Base-by-base conservation (phyloP, 2,329 filamentous ascomycete species). In the Fusarium denticulatum region DNA sequence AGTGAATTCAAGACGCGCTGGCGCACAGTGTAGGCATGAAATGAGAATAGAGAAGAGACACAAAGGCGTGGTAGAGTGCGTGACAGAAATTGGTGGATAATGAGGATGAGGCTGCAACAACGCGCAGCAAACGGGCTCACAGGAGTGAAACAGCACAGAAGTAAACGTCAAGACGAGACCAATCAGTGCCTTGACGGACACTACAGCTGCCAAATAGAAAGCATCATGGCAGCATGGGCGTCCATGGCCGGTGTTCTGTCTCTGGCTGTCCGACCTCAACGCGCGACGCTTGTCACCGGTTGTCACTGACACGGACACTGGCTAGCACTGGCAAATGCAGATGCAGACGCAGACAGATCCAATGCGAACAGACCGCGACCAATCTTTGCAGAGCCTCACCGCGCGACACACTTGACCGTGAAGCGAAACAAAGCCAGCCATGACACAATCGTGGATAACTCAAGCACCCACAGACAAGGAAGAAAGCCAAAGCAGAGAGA, bases 181-280 rank as follows among this genome's bases (percentile, higher is more conserved):
- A 55, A 40, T 26, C 30, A 56, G 42, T 66, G 46, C 43, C 52
- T 34, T 10, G 55, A 24, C 46, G 36, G 47, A 49, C 59, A 56
- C 53, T 47, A 39, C 59, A 62, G 59, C 59, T 46, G 50, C 42
- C 63, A 58, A 53, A 39, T 55, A 42, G 57, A 71, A 52, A 69
- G 39, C 56, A 71, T 74, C 71, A 56, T 60, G 49, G 39, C 56
- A 71, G 72, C 71, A 56, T 61, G 53, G 37, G 28, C 66, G 56
- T 57, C 52, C 42, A 61, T 55, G 57, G 42, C 47, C 55, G 56
- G 40, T 34, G 58, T 26, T 40, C 64, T 63, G 50, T 39, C 62
- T 70, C 52, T 73, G 36, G 42, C 32, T 74, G 71, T 74, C 71
- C 71, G 37, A 72, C 71, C 67, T 60, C 56, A 74, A 68, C 71